Conservation (phyloP, 2,329 filamentous ascomycete genomes). For the Cercospora sp. region DNA sequence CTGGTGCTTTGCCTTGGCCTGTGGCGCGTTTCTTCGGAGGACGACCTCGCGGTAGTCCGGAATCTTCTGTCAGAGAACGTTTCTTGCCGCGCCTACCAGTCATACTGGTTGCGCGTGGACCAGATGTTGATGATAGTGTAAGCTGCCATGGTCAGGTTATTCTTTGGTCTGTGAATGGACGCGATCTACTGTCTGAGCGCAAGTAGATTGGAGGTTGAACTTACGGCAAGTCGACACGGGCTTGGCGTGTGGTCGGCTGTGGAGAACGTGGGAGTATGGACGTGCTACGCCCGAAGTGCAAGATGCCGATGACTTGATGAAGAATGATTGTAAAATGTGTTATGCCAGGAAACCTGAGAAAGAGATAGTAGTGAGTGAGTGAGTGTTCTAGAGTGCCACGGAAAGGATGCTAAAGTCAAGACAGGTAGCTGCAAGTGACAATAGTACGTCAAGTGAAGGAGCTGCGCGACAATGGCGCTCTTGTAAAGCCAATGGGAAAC, state of each 20-base stretch:
- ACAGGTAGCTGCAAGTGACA: neutral
- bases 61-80: conserved; percentile 5
- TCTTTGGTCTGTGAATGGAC: neutral
- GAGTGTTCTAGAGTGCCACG: neutral
- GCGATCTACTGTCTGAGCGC: neutral
- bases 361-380: neutral
- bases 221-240: neutral
- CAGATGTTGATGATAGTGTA: neutral
- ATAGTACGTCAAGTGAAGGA: neutral
- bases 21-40: conserved; percentile 13
- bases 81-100: conserved; percentile 12
- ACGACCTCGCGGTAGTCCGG: conserved; percentile 7
- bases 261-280: too few relatives aligned
- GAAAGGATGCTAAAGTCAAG: neutral
- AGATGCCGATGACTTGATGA: neutral
- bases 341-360: neutral
- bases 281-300: too few relatives aligned
- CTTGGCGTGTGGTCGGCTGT: neutral
- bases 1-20: neutral
- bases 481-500: neutral
- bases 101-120: conserved; percentile 9
- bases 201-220: neutral
- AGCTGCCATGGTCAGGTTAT: conserved; percentile 5
- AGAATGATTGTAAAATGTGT: neutral
- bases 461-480: neutral